These are phyloP conservation scores for Ophiostoma triangulosporum DNA, from an alignment of 2,329 filamentous ascomycete species.

Conservation along the genomic window DNA sequence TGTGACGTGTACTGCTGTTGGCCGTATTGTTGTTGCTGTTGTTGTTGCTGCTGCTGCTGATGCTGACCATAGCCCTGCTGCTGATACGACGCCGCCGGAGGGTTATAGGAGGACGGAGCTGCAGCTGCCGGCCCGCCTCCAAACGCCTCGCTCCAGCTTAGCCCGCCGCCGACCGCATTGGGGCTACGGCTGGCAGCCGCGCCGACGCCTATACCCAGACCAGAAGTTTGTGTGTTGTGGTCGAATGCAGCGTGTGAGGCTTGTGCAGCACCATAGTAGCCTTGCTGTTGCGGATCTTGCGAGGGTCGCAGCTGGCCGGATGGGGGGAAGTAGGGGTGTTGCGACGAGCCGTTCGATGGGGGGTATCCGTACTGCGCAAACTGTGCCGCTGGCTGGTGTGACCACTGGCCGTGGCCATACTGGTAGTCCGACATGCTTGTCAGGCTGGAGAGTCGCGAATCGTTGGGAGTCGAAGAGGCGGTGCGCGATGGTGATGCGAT, in stretches of 20 bases:
- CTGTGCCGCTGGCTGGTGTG: conserved; percentile 5
- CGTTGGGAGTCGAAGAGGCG: no score
- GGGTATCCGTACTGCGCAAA: conserved; percentile 15
- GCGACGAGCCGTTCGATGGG: neutral
- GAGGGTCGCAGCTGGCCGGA: neutral
- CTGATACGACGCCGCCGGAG: neutral
- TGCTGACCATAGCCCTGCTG: no score
- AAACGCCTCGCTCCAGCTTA: conserved; percentile 11
- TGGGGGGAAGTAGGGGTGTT: conserved; percentile 1
- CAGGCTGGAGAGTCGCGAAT: no score
- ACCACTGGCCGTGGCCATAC: conserved; percentile 21
- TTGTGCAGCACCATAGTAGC: conserved; percentile 21
- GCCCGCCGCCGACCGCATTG: conserved; percentile 7
- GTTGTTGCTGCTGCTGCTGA: neutral
- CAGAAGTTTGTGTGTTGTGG: conserved; percentile 27
- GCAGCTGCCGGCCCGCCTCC: neutral
- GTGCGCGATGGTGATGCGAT: no score
- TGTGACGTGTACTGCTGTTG: neutral
- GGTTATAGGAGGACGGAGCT: neutral
- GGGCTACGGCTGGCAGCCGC: conserved; percentile 8
- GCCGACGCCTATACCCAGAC: conserved; percentile 21
- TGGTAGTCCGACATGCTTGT: conserved; percentile 27
- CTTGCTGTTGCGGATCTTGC: neutral
- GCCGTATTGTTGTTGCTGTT: neutral
- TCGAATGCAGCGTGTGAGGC: conserved; percentile 24